Percentiles rank a stretch among this genome's conserved stretches.
Evolutionary conservation across 768 basidiomycete species (phyloP).

Genomic region (Naematelia encephala): DNA sequence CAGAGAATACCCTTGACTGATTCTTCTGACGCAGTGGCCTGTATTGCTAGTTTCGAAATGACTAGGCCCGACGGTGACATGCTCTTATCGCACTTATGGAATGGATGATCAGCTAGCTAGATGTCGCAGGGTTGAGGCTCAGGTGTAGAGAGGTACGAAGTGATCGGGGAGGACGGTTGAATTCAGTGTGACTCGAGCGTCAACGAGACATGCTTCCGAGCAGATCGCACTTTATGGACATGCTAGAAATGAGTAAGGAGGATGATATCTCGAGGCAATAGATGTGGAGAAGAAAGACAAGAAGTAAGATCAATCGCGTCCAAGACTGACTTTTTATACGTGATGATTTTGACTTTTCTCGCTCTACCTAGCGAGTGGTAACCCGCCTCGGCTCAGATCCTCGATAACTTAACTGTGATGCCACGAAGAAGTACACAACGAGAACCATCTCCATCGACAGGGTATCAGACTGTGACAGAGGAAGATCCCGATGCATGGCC

Average conservation of each 20-base stretch:
- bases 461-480: slow-evolving; percentile 13
- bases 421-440: background rate
- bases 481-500: slow-evolving; percentile 43
- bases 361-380: too few relatives aligned
- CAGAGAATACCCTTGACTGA: slow-evolving; percentile 27
- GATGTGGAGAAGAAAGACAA: slow-evolving; percentile 17
- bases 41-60: slow-evolving; percentile 28
- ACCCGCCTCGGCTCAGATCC: too few relatives aligned
- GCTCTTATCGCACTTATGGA: too few relatives aligned
- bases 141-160: too few relatives aligned
- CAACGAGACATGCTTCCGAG: too few relatives aligned
- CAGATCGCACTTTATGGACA: too few relatives aligned
- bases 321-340: too few relatives aligned
- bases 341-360: too few relatives aligned
- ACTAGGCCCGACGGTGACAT: slow-evolving; percentile 28
- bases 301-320: background rate
- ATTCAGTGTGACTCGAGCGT: too few relatives aligned
- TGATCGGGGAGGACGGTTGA: too few relatives aligned
- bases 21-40: slow-evolving; percentile 28
- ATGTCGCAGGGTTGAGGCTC: too few relatives aligned
- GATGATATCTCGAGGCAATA: slow-evolving; percentile 23
- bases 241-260: slow-evolving; percentile 22
- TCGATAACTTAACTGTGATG: background rate
- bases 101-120: too few relatives aligned
- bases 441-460: background rate